Percentiles rank a stretch among this genome's conserved stretches.
Conservation (phyloP, 768 basidiomycete genomes). For the Calvatia gigantea region DNA sequence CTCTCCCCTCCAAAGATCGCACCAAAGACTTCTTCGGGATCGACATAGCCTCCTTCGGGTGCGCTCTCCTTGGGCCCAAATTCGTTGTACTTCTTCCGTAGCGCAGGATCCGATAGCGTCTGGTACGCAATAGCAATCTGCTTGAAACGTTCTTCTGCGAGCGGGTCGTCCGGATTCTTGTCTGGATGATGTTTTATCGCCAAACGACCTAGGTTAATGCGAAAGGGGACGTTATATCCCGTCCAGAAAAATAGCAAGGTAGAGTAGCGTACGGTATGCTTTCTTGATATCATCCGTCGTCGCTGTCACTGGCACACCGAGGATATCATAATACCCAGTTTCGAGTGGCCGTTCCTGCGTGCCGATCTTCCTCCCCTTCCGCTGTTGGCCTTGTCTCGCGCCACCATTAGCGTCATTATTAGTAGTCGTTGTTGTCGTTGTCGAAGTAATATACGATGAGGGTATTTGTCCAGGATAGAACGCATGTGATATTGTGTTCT, state of each 20-base stretch:
- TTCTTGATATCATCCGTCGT: conserved; percentile 87
- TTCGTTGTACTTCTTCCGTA: conserved; percentile 87
- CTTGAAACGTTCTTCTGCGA: conserved; percentile 86
- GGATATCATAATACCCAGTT: conserved; percentile 86
- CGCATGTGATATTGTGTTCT: conserved; percentile 52
- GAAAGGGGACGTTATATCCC: background rate
- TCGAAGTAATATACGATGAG: conserved; percentile 16
- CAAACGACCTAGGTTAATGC: conserved; percentile 55
- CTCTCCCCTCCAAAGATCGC: conserved; percentile 88
- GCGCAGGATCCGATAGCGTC: conserved; percentile 71
- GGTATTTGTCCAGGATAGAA: conserved; percentile 65
- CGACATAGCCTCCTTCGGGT: conserved; percentile 82
- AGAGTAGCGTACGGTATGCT: conserved; percentile 64
- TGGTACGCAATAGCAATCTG: conserved; percentile 89
- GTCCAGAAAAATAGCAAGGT: background rate
- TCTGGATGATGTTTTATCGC: conserved; percentile 92
- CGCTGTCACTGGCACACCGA: conserved; percentile 73
- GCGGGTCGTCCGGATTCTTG: conserved; percentile 86
- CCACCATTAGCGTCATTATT: conserved; percentile 11
- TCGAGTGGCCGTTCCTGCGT: conserved; percentile 87
- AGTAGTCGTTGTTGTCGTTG: background rate
- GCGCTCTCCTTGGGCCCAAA: conserved; percentile 83
- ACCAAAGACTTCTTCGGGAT: conserved; percentile 79
- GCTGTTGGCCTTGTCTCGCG: conserved; percentile 22
- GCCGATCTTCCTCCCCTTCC: conserved; percentile 76